Base-by-base conservation (phyloP, 2,329 filamentous ascomycete species). In the Botrytis porri region DNA sequence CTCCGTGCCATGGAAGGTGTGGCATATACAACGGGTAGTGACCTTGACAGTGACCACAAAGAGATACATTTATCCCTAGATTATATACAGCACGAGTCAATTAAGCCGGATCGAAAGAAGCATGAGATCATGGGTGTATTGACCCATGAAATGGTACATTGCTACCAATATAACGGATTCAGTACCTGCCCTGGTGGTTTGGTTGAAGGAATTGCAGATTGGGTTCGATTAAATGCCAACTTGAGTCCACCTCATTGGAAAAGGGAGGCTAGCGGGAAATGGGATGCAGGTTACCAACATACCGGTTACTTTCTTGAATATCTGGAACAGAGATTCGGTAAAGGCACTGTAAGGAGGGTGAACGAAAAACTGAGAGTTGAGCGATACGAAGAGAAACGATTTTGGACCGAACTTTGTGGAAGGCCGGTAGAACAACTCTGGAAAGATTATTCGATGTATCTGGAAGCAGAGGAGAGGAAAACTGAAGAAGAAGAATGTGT, bases 91-190 rank as follows among this genome's bases (percentile, higher is more conserved):
- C 78, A 82, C 61, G 77, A 57, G 18, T 57, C 80, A 63, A 84
- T 89, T 75, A 72, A 79, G 48, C 78, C 86, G 0, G 66, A 81
- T 0, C 77, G 82, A 18, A 85, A 86, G 66, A 82, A 83, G 20
- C 78, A 86, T 57, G 94, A 98, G 83, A 89, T 98, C 74, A 84
- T 88, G 29, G 96, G 96, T 59, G 94, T 98, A 0, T 82, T 98
- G 32, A 92, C 92, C 1, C 95, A 98, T 81, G 95, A 98, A 83
- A 90, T 98, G 75, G 95, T 98, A 22, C 96, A 98, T 84, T 98
- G 94, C 83, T 97, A 92, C 83, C 95, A 98, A 82, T 92, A 93
- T 82, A 91, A 93, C 77, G 92, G 86, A 2, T 84, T 78, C 32
- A 86, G 85, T 2, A 84, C 84, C 7, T 88, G 89, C 61, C 92